Conservation (phyloP, 768 basidiomycete genomes). For the Suillus weaverae region DNA sequence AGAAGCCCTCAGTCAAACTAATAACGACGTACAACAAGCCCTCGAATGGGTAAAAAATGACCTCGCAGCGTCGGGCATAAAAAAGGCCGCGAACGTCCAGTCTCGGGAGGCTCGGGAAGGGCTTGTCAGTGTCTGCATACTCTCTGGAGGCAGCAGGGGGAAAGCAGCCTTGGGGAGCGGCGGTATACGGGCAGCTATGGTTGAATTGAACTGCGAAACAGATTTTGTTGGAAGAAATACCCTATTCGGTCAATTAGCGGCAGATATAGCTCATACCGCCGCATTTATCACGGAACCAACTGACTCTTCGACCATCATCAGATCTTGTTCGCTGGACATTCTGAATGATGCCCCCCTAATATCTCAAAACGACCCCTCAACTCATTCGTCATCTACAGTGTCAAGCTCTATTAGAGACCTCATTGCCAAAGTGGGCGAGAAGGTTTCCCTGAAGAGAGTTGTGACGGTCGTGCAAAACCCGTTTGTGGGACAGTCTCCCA, state of each 20-base stretch:
- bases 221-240: conserved; percentile 92
- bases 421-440: conserved; percentile 79
- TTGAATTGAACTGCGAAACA: conserved; percentile 95
- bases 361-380: conserved; percentile 29
- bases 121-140: conserved; percentile 70
- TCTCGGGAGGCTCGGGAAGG: conserved; percentile 78
- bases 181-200: conserved; percentile 74
- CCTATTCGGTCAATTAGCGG: conserved; percentile 73
- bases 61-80: conserved; percentile 64
- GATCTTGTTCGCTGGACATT: conserved; percentile 49
- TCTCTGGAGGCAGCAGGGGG: conserved; percentile 59
- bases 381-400: conserved; percentile 49
- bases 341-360: conserved; percentile 71
- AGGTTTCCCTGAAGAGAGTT: conserved; percentile 68
- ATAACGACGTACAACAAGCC: conserved; percentile 74
- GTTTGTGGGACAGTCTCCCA: conserved; percentile 32
- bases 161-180: conserved; percentile 36
- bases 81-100: conserved; percentile 82
- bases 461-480: conserved; percentile 39
- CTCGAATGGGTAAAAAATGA: conserved; percentile 82
- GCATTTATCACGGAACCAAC: conserved; percentile 65
- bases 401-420: conserved; percentile 63
- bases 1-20: conserved; percentile 75
- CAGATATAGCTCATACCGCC: conserved; percentile 80
- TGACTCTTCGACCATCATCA: conserved; percentile 39